A percentile compares a stretch with the other conserved stretches of the same genome.
Evolutionary conservation across 1,284 basidiomycete genomes (phyloP).

Genomic region (Inonotus hispidus): DNA sequence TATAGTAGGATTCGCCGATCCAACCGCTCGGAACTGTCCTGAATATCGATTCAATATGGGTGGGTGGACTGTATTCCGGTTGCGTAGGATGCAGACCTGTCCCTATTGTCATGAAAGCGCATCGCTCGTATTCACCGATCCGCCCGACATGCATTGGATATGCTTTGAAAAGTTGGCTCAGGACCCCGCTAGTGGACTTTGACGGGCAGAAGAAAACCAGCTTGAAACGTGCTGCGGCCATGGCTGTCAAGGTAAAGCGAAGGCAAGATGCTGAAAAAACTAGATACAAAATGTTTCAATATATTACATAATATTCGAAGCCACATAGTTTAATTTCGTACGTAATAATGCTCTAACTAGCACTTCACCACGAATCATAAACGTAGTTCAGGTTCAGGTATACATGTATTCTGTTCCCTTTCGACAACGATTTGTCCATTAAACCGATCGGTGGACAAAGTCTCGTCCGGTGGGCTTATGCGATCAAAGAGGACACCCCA

Average conservation of each 20-base stretch:
- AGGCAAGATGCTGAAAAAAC: too few relatives aligned
- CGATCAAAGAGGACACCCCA: conserved; percentile 13
- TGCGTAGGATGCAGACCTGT: conserved; percentile 31
- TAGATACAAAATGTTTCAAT: too few relatives aligned
- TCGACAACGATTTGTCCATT: neutral
- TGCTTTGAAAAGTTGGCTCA: conserved; percentile 39
- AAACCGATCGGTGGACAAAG: neutral
- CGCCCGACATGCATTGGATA: conserved; percentile 42
- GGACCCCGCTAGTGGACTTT: conserved; percentile 33
- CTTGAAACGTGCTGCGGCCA: conserved; percentile 30
- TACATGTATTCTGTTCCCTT: neutral
- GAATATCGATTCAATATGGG: neutral
- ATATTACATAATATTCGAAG: too few relatives aligned
- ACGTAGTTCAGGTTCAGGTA: neutral
- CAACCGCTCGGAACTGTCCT: conserved; percentile 45
- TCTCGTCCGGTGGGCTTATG: neutral
- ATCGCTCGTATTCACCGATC: conserved; percentile 45
- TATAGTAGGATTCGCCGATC: conserved; percentile 40
- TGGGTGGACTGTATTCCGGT: neutral
- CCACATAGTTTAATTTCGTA: too few relatives aligned
- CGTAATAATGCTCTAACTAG: too few relatives aligned
- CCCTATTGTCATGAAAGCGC: conserved; percentile 49
- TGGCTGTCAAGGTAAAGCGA: neutral
- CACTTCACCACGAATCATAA: too few relatives aligned
- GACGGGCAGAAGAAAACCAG: conserved; percentile 46